Evolutionary conservation across 352 stramenopile genomes (phyloP).

Genomic region (Globisporangium middletonii): DNA sequence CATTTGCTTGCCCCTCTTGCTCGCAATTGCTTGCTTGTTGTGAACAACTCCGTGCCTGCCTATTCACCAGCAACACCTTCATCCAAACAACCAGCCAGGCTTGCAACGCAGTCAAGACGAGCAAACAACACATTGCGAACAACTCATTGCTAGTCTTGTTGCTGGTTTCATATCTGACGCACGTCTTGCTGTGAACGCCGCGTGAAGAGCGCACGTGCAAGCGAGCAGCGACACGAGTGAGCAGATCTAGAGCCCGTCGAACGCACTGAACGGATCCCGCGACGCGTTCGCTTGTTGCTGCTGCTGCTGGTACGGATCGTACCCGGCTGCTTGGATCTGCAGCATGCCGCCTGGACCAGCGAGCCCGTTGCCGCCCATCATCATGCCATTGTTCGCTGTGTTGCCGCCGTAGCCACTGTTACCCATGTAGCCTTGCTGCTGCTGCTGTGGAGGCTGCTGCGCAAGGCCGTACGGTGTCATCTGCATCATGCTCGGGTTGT

Average conservation of each 20-base stretch:
- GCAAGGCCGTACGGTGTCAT: conserved; percentile 71
- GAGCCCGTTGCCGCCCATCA: conserved; percentile 28
- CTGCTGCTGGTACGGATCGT: conserved; percentile 45
- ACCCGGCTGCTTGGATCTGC: conserved; percentile 59
- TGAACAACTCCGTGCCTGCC: no score
- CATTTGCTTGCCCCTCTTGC: no score
- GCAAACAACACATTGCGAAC: no score
- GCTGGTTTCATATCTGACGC: no score
- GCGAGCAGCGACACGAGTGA: not conserved
- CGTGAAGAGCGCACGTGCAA: not conserved
- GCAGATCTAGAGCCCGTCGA: conserved; percentile 56
- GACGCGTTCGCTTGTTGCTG: conserved; percentile 23
- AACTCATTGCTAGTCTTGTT: no score
- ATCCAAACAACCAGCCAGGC: no score
- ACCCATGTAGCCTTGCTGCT: conserved; percentile 40
- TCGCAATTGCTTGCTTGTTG: no score
- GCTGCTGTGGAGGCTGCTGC: conserved; percentile 21
- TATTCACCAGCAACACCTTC: no score
- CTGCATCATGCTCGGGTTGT: conserved; percentile 64
- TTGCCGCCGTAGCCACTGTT: conserved; percentile 24
- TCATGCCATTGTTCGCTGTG: conserved; percentile 16
- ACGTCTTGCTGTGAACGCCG: not conserved
- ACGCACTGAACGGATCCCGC: conserved; percentile 73
- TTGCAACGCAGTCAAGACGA: no score
- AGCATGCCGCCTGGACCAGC: conserved; percentile 56